Evolutionary conservation across 805 yeast species (phyloP), one percentile per base, ranked within the genome.

Genomic region (Lachancea sp.): DNA sequence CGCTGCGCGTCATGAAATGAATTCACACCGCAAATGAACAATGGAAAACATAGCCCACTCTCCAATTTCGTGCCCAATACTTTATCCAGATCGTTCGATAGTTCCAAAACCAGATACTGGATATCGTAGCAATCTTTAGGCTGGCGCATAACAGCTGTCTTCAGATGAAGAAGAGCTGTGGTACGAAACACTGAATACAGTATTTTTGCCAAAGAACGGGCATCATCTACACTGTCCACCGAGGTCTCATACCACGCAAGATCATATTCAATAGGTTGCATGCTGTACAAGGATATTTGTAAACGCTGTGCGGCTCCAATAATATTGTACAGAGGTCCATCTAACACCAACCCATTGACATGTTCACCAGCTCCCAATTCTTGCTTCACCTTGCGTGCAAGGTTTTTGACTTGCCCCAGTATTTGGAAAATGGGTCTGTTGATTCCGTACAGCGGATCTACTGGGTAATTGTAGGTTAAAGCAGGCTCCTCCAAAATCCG

Each of bases 1-100:
- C 86, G 70, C 50, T 78, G 82, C n/a, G 54, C 65, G n/a, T 57
- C 58, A 0, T 75, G 71, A 4, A 77, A 73, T 51, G 84, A 75
- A 58, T 80, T 81, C 56, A 85, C 74, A 1, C 91, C 95, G 1
- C 88, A 83, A 17, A 86, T 77, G 58, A 86, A 86, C 50, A 85
- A 62, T 0, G 95, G 95, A 62, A 86, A 85, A 33, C 85, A 81
- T 13, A 85, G 61, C 1, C 83, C 78, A 2, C 86, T 81, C 55
- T 85, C 89, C 36, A 84, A 81, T 1, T 77, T 73, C 0, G 91
- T 71, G 2, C 78, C 86, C 31, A 85, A 56, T 3, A 85, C 71
- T 2, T 77, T 70, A 52, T 82, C 86, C 19, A 85, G 62, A 46
- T 82, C 72, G 43, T 75, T 70, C 20, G 74, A 56, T 44, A 84